A percentile compares a stretch with the other conserved stretches of the same genome.
phyloP scores from a whole-genome alignment of 129 eudicot genomes.

The Gnaphalium uliginosum region DNA sequence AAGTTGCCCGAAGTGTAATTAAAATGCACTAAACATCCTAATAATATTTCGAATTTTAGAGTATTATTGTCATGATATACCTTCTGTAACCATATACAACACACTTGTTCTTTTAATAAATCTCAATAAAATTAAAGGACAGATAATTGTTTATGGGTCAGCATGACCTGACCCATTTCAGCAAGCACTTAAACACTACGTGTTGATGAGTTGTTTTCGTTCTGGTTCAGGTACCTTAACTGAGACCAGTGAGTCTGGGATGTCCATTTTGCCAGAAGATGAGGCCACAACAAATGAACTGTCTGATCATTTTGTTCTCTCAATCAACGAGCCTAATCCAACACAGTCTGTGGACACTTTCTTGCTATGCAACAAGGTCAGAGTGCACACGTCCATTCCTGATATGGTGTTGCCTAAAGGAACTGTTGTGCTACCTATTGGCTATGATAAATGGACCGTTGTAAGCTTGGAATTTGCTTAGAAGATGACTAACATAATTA shows the following conservation, averaged over 20 bases:
- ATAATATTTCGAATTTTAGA: neutral
- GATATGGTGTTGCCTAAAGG: slow-evolving; percentile 42
- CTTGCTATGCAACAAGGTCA: slow-evolving; percentile 45
- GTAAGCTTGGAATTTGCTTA: slow-evolving; percentile 48
- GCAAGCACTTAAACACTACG: neutral
- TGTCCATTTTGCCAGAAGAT: neutral
- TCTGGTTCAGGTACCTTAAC: neutral
- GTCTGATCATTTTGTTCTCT: slow-evolving; percentile 21
- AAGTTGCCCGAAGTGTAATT: no score
- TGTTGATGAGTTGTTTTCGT: neutral
- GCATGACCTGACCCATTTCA: neutral
- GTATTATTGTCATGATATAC: neutral
- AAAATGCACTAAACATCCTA: no score
- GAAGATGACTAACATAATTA: neutral
- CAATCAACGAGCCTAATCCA: slow-evolving; percentile 14
- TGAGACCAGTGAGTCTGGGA: neutral
- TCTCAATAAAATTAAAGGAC: no score
- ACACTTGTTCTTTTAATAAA: neutral
- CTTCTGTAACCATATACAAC: neutral
- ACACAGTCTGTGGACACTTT: slow-evolving; percentile 28
- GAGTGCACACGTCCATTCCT: slow-evolving; percentile 52
- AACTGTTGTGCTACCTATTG: slow-evolving; percentile 43
- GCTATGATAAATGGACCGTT: slow-evolving; percentile 44
- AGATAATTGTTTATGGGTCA: no score
- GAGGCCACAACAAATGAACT: neutral